These are phyloP conservation scores for Diaporthe australafricana DNA, from an alignment of 2,329 filamentous ascomycete species.

Conservation along the genomic window DNA sequence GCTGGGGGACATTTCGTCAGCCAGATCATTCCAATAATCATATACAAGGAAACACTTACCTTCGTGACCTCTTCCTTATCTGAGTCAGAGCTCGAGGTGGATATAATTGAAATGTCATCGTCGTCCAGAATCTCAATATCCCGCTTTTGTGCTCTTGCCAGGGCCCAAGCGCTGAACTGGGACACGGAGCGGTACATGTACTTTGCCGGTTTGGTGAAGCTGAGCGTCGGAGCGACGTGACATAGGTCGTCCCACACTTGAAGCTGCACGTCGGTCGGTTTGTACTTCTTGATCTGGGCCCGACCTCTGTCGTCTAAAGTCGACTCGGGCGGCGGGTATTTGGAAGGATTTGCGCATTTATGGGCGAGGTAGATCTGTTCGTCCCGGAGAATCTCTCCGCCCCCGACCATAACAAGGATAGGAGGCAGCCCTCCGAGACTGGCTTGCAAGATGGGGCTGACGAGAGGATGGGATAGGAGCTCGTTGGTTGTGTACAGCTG, in stretches of 20 bases:
- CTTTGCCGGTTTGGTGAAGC: conserved; percentile 95
- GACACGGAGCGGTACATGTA: conserved; percentile 94
- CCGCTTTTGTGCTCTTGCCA: conserved; percentile 83
- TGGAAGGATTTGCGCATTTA: conserved; percentile 86
- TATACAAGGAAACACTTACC: conserved; percentile 12
- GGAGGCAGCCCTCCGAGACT: conserved; percentile 92
- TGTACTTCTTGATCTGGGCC: conserved; percentile 72
- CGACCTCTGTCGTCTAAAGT: conserved; percentile 73
- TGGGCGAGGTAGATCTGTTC: conserved; percentile 97
- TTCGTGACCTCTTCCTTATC: conserved; percentile 42
- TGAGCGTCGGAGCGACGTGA: conserved; percentile 92
- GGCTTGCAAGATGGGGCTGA: conserved; percentile 89
- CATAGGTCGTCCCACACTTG: conserved; percentile 98
- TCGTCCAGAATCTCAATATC: conserved; percentile 86
- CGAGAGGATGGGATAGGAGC: conserved; percentile 85
- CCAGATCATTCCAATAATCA: not conserved
- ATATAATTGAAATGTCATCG: conserved; percentile 80
- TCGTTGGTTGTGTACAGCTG: conserved; percentile 84
- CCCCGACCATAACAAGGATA: conserved; percentile 85
- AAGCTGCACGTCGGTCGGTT: conserved; percentile 90
- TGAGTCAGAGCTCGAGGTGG: conserved; percentile 61
- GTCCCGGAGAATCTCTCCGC: conserved; percentile 89
- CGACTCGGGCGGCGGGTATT: conserved; percentile 77
- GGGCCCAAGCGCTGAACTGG: conserved; percentile 92
- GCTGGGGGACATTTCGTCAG: not conserved